phyloP scores from a whole-genome alignment of 176 grass and related monocot genomes.

The Chloris gayana region DNA sequence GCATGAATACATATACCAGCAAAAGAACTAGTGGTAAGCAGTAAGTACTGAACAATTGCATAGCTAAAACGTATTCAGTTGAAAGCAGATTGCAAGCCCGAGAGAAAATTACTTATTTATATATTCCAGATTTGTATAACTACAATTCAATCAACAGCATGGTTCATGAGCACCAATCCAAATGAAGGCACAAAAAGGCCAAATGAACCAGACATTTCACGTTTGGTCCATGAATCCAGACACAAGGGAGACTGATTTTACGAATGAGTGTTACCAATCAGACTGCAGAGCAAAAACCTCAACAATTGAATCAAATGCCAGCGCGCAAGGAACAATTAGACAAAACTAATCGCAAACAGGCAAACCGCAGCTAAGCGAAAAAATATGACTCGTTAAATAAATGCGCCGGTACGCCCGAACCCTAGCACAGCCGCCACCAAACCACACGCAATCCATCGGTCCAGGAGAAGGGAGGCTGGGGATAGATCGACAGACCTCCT shows the following conservation, averaged over 20 bases:
- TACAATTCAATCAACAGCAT: too few relatives aligned
- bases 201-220: too few relatives aligned
- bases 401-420: not conserved
- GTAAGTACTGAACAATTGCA: not conserved
- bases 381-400: not conserved
- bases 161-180: too few relatives aligned
- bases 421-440: conserved; percentile 20
- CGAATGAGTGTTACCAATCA: not conserved
- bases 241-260: not conserved
- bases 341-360: not conserved
- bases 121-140: too few relatives aligned
- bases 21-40: not conserved
- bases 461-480: not conserved
- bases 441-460: not conserved
- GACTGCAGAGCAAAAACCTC: not conserved
- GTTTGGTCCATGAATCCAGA: too few relatives aligned
- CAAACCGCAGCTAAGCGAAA: not conserved
- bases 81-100: too few relatives aligned
- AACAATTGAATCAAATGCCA: not conserved
- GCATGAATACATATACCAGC: not conserved
- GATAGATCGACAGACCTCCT: conserved; percentile 53
- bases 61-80: not conserved
- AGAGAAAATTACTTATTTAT: too few relatives aligned
- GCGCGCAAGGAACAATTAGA: not conserved
- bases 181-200: too few relatives aligned